Base-by-base conservation (phyloP, 768 basidiomycete species). In the Hericium erinaceus region DNA sequence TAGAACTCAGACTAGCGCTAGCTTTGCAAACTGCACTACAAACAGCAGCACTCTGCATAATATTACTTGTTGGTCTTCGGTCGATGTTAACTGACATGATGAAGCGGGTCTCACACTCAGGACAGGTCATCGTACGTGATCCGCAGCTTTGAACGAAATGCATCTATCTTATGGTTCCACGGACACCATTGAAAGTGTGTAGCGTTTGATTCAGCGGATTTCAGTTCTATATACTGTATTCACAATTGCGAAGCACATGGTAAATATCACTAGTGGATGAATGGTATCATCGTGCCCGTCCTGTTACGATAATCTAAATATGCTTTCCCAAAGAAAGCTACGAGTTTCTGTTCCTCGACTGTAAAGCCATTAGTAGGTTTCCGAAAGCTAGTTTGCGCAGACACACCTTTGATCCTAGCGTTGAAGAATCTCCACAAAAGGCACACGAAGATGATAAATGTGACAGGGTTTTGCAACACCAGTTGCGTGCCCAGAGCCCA, bases 401-500 rank as follows among this genome's bases (percentile, higher is more conserved):
- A 74, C 87, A 66, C 56, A 95, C 95, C 80, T 74, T 77, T 73
- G 28, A 87, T 95, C 10, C 97, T 80, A 58, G 75, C 69, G 57
- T 84, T 81, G 72, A 99, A 99, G 76, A 98, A 99, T 51, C 80
- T 76, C 83, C 89, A 94, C 5, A 98, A 74, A 1, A 94, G 70
- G 39, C 80, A 60, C 2, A 77, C 65, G 66, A 88, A 98, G 1
- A 82, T 69, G 2, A 84, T 48, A 61, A 90, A 84, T 13, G 84
- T 83, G 15, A 93, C 33, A 0, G 89, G 81, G 67, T 98, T 99
- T 67, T 93, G 93, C 20, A 98, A 77, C 0, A 92, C 80, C 39
- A 98, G 72, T 68, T 99, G 97, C 0, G 93, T 97, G 2, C 95
- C 93, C 26, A 99, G 66, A 0, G 93, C 94, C 97, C 97, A 98